phyloP scores from a whole-genome alignment of 2,329 filamentous ascomycete genomes.

The Sporothrix mexicana region DNA sequence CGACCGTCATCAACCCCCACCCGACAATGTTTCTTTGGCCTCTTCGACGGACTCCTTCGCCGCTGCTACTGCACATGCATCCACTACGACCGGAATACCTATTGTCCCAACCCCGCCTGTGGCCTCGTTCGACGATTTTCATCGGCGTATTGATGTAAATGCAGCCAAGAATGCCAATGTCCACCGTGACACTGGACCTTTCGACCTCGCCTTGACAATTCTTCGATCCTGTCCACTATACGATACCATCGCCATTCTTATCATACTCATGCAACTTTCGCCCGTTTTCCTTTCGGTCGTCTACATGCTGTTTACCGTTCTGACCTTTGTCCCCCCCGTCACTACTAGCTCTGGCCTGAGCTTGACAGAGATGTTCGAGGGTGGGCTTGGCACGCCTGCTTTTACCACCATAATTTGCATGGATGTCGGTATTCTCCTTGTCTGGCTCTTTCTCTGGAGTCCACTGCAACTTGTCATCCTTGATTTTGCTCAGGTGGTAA shows the following conservation, averaged over 20 bases:
- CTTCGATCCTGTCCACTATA: conserved; percentile 87
- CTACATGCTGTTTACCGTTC: conserved; percentile 88
- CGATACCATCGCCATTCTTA: conserved; percentile 95
- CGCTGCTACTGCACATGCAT: conserved; percentile 36
- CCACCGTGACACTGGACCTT: conserved; percentile 72
- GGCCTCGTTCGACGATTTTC: conserved; percentile 52
- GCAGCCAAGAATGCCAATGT: conserved; percentile 69
- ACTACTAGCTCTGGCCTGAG: conserved; percentile 79
- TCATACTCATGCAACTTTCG: conserved; percentile 90
- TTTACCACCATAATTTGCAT: conserved; percentile 83
- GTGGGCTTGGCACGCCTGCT: conserved; percentile 82
- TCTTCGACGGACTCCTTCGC: conserved; percentile 58
- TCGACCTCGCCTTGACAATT: conserved; percentile 83
- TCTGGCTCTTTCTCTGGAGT: conserved; percentile 88
- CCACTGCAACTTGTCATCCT: conserved; percentile 87
- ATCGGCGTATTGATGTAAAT: conserved; percentile 73
- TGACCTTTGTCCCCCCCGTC: conserved; percentile 88
- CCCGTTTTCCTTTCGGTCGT: conserved; percentile 86
- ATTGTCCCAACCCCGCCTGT: conserved; percentile 43
- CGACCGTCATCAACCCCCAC: conserved; percentile 2
- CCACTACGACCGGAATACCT: conserved; percentile 44
- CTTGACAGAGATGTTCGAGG: conserved; percentile 89
- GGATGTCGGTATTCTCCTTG: conserved; percentile 79
- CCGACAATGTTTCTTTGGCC: conserved; percentile 51
- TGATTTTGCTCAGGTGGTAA: conserved; percentile 90